Base-by-base conservation (phyloP, 257 asterid species). In the Datura wrightii region DNA sequence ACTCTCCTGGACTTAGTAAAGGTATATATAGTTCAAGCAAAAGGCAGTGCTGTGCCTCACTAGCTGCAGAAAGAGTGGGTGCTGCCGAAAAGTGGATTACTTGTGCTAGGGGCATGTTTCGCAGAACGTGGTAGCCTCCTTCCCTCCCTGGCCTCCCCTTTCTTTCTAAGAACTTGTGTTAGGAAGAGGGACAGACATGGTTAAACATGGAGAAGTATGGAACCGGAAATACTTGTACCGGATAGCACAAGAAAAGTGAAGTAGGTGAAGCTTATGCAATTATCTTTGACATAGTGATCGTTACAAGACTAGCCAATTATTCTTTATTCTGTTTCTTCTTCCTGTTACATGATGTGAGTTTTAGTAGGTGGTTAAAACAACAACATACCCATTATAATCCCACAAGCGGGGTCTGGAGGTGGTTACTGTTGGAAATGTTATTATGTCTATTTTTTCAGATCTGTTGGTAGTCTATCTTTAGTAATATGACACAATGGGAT, bases 1-100 rank as follows among this genome's bases (percentile, higher is more conserved):
- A 50, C 8, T 24, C 24, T 14, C 44, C 10, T 76, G 60, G 6
- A 24, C 60, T 76, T 76, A 24, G 18, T 7, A 48, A n/a, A 74
- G 80, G 60, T 74, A 48, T 24, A 11, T 74, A 48, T 74, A 48
- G n/a, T 48, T 74, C 19, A 74, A 74, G 59, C 13, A 19, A 48
- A 46, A 74, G 59, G 14, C 81, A 48, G 11, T 72, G n/a, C n/a
- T 46, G 80, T 72, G 80, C 80, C 37, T 24, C 58, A 19, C 56
- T 72, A 76, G 44, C 62, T 76, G 60, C 81, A 76, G 81, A 13
- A 48, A 76, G 42, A 50, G 60, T 71, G 36, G 79, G 5, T 65
- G 42, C 72, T 34, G 42, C 72, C 31, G 18, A 60, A 60, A 60
- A 4, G 41, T 66, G 19, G 74, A 36, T 66, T 66, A 36, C 79